These are phyloP conservation scores for Gossypium herbaceum DNA, from an alignment of 345 rosid genomes.

Conservation along the genomic window DNA sequence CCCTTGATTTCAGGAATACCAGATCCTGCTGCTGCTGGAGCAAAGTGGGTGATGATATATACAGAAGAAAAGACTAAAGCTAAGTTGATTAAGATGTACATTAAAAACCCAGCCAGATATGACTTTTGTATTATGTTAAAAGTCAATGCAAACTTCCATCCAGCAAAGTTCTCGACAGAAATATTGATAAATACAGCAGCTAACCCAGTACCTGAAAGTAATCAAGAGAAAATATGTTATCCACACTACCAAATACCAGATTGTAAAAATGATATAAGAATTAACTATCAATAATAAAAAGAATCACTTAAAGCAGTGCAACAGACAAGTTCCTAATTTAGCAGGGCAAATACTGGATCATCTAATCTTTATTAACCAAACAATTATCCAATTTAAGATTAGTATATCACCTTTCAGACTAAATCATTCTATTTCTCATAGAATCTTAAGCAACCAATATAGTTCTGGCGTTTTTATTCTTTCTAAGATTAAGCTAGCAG, in stretches of 20 bases:
- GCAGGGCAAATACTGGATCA: neutral
- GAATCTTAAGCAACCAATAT: neutral
- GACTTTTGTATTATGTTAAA: constrained; percentile 83
- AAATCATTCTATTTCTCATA: neutral
- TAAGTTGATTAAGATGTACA: constrained; percentile 76
- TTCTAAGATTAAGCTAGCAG: neutral
- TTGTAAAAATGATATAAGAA: neutral
- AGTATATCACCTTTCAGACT: neutral
- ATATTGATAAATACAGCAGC: constrained; percentile 92
- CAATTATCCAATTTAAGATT: neutral
- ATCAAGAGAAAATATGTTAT: neutral
- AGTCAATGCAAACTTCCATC: constrained; percentile 82
- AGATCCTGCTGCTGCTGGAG: constrained; percentile 99
- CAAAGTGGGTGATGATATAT: constrained; percentile 75
- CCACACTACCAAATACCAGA: neutral
- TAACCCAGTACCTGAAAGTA: constrained; percentile 75
- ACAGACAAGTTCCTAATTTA: neutral
- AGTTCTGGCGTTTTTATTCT: neutral
- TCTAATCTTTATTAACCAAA: neutral
- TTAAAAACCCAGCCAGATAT: constrained; percentile 72
- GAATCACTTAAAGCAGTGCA: neutral
- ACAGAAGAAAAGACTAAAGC: constrained; percentile 85
- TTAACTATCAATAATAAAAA: neutral
- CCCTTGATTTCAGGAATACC: constrained; percentile 98
- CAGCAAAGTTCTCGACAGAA: constrained; percentile 94